These are phyloP conservation scores for Phycomyces nitens DNA, from an alignment of 192 early-diverging fungal genomes.

Conservation along the genomic window DNA sequence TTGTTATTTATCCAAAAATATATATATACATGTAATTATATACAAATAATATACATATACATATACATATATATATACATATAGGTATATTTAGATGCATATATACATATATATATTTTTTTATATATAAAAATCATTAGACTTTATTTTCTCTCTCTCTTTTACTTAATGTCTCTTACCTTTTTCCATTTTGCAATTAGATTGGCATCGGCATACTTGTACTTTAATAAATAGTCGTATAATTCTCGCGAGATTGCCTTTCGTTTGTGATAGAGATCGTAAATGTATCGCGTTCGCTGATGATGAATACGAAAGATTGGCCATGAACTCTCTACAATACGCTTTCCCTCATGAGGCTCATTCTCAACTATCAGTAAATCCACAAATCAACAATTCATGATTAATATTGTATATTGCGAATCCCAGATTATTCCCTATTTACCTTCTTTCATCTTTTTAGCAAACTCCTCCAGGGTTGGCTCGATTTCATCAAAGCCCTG, in stretches of 20 bases:
- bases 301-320: slow-evolving; percentile 94
- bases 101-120: background rate
- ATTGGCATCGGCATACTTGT: slow-evolving; percentile 85
- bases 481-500: slow-evolving; percentile 96
- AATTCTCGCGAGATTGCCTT: slow-evolving; percentile 89
- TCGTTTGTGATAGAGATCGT: slow-evolving; percentile 94
- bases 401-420: no score
- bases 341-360: slow-evolving; percentile 89
- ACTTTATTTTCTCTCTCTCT: background rate
- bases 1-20: slow-evolving; percentile 28
- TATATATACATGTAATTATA: slow-evolving; percentile 25
- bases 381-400: no score
- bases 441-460: slow-evolving; percentile 94
- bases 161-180: slow-evolving; percentile 38
- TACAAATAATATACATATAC: background rate
- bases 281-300: slow-evolving; percentile 95
- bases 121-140: no score
- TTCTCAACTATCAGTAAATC: slow-evolving; percentile 75
- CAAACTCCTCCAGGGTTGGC: slow-evolving; percentile 86
- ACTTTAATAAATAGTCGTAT: slow-evolving; percentile 91
- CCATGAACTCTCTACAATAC: slow-evolving; percentile 91
- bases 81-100: no score
- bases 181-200: slow-evolving; percentile 99
- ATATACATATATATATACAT: background rate
- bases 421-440: slow-evolving; percentile 18